Conservation (phyloP, 2,329 filamentous ascomycete genomes). For the Alternaria postmessia region DNA sequence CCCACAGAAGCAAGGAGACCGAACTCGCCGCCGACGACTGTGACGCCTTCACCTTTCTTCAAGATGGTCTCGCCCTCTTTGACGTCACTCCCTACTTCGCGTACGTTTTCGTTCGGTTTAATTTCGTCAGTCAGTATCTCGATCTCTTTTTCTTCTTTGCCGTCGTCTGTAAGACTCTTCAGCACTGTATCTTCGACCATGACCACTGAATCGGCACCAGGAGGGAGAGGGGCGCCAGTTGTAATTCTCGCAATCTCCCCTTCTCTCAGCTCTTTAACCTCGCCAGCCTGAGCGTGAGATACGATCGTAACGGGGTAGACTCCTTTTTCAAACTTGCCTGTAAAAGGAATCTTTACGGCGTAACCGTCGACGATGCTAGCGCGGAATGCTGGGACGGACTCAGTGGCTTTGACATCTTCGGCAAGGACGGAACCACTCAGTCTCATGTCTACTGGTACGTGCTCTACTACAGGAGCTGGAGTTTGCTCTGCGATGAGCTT, state of each 20-base stretch:
- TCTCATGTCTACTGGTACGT: slow-evolving; percentile 66
- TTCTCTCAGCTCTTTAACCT: slow-evolving; percentile 69
- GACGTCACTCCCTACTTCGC: slow-evolving; percentile 91
- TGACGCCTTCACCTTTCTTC: slow-evolving; percentile 80
- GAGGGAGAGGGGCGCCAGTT: slow-evolving; percentile 89
- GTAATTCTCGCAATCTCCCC: slow-evolving; percentile 90
- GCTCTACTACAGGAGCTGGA: slow-evolving; percentile 67
- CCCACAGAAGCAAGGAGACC: slow-evolving; percentile 89
- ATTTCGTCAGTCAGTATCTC: slow-evolving; percentile 84
- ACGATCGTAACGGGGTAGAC: slow-evolving; percentile 86
- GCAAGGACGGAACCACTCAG: slow-evolving; percentile 83
- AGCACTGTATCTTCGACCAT: slow-evolving; percentile 96
- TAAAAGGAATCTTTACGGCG: slow-evolving; percentile 59
- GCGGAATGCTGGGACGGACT: slow-evolving; percentile 89
- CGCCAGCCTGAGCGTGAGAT: slow-evolving; percentile 81
- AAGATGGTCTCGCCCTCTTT: slow-evolving; percentile 74
- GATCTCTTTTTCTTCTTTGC: slow-evolving; percentile 83
- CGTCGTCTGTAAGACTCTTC: slow-evolving; percentile 77
- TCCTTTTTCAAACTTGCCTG: slow-evolving; percentile 68
- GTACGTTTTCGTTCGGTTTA: slow-evolving; percentile 82
- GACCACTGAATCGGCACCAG: slow-evolving; percentile 87
- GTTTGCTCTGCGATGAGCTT: slow-evolving; percentile 75
- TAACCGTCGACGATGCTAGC: slow-evolving; percentile 98
- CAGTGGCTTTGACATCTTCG: slow-evolving; percentile 78
- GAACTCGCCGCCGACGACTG: slow-evolving; percentile 87